Evolutionary conservation across 176 grass and related monocot species (phyloP).

Genomic region (Raddia distichophylla): DNA sequence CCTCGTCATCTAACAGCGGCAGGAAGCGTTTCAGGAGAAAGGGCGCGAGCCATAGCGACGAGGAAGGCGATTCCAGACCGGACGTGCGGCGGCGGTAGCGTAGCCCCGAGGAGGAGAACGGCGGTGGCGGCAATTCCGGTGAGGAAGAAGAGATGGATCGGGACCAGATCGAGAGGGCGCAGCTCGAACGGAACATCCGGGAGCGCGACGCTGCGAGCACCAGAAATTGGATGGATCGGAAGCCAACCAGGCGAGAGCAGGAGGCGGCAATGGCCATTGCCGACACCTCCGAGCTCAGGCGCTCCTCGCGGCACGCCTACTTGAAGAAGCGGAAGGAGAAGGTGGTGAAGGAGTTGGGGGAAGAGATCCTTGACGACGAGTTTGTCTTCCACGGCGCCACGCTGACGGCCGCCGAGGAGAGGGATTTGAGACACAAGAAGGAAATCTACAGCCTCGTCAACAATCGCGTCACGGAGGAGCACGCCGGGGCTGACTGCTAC

Average conservation of each 20-base stretch:
- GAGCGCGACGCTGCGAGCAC: conserved; percentile 41
- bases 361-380: conserved; percentile 31
- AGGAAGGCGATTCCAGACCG: not conserved
- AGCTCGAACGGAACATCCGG: conserved; percentile 43
- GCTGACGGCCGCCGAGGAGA: conserved; percentile 39
- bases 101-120: conserved; percentile 16
- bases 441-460: conserved; percentile 11
- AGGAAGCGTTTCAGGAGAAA: conserved; percentile 43
- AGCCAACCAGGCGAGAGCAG: conserved; percentile 17
- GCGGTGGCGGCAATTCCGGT: not conserved
- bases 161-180: conserved; percentile 33
- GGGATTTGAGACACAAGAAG: conserved; percentile 7
- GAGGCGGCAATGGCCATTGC: conserved; percentile 18
- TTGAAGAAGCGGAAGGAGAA: conserved; percentile 18
- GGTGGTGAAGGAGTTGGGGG: not conserved
- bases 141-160: conserved; percentile 44
- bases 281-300: conserved; percentile 38
- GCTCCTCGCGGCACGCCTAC: conserved; percentile 8
- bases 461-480: not conserved
- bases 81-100: not conserved
- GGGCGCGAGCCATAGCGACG: not conserved
- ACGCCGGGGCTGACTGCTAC: conserved; percentile 3
- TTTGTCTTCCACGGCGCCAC: conserved; percentile 26
- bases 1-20: not conserved
- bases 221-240: conserved; percentile 20